Evolutionary conservation across 2,329 filamentous ascomycete species (phyloP), one percentile per base, ranked within the genome.

Genomic region (Didymella glomerata): DNA sequence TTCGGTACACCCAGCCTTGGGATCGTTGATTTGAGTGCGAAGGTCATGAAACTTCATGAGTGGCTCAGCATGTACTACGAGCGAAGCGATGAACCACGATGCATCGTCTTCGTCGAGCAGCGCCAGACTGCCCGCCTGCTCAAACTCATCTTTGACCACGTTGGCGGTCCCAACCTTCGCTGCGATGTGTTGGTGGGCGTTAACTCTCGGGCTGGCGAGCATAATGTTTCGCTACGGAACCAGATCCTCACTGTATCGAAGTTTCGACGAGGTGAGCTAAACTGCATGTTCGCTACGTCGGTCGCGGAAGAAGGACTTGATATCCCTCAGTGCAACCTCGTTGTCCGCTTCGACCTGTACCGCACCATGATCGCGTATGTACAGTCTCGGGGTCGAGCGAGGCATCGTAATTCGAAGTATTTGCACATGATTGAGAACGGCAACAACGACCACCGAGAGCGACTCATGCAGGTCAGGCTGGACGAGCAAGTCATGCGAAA

Each of bases 361-460:
- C 83, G 85, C 11, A 97, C 94, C 0, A 88, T 97, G 76, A 98
- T 98, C 51, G 91, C 96, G 71, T 98, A 97, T 72, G 88, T 98
- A 20, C 95, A 99, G 75, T 97, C 93, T 14, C 86, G 92, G 62
- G 95, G 95, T 0, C 86, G 95, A 53, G 95, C 95, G 13, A 86
- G 95, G 38, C 90, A 92, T 68, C 76, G 79, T 0, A 84, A 89
- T 54, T 98, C 95, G 0, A 88, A 85, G 63, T 97, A 94, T 74
- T 85, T 93, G 32, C 91, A 91, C 69, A 93, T 99, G 90, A 74
- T 92, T 2, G 93, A 98, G 72, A 72, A 77, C 1, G 85, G 84
- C 8, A 97, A 97, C 67, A 64, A 75, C 13, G 79, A 80, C 0
- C 90, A 96, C 48, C 66, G 74, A 1, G 77, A 82, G 36, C 80